Evolutionary conservation across 2,329 filamentous ascomycete species (phyloP), one percentile per base, ranked within the genome.

Genomic region (Pezicula neosporulosa): DNA sequence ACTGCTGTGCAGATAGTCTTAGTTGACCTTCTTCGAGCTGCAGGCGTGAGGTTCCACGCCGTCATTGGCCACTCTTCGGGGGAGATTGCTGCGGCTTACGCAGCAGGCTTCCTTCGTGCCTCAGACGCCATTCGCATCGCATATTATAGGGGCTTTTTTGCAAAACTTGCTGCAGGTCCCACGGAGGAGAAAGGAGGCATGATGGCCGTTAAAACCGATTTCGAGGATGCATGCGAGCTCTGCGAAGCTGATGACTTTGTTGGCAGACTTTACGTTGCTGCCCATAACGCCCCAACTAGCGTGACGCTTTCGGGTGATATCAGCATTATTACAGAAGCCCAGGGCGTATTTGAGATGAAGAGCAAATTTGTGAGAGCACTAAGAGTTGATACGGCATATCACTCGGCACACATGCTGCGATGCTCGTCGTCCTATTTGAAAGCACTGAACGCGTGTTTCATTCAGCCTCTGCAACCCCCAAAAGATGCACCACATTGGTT

Each of bases 401-500:
- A 60, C 44, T 28, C 44, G 16, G 18, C 21, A 6, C 44, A 46
- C 13, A 46, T 46, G 44, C 13, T 3, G 12, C 30, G 27, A 12
- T 48, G 45, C 19, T 12, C 27, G 3, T 10, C 18, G n/a, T 18
- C 30, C 3, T 48, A 48, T 24, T 5, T 41, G 9, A 9, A 39
- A 19, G 16, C 45, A 37, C 28, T 48, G 10, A 10, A 24, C 18
- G 18, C 3, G 10, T 16, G 15, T 21, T 18, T 5, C 36, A 51
- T 4, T 48, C 63, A 6, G 27, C 27, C 27, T 28, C 27, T 28
- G 27, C 27, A 9, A 6, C 27, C 27, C 9, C 6, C 54, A 73
- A 1, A 52, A 57, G 61, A n/a, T 56, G 59, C 1, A 44, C 55
- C 0, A 77, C 77, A 55, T 77, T 75, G 75, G 62, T n/a, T n/a